Base-by-base conservation (phyloP, 257 asterid species). In the Ilex aquifolium region DNA sequence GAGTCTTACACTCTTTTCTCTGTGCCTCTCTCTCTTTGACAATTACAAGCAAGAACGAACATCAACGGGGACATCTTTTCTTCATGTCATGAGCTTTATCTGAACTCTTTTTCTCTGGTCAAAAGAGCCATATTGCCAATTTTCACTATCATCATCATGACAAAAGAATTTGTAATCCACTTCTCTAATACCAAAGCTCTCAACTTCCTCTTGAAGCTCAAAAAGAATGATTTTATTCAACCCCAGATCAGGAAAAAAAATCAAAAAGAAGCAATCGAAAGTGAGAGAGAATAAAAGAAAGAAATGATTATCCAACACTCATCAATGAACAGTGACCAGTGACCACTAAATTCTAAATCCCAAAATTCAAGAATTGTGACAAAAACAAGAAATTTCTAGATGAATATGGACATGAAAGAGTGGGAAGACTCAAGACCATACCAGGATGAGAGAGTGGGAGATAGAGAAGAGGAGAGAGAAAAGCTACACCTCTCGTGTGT, bases 51-150 rank as follows among this genome's bases (percentile, higher is more conserved):
- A 68, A 66, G 72, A 78, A 64, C 67, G 63, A 74, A 66, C 70
- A 78, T 42, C 77, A 70, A 72, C 61, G 71, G 79, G 63, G 76
- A 73, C 82, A 67, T 70, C 62, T 66, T 72, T 69, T 72, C 78
- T 68, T 66, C 69, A 65, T 55, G 60, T 67, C 32, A 52, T 56
- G 59, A 50, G 63, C 76, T 76, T 79, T 75, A 74, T 61, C 72
- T 78, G 61, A 72, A 69, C 78, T 59, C 76, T 78, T 78, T 78
- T 71, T 65, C 83, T 60, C 72, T 69, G 76, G 84, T 79, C 84
- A 79, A 79, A 79, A 79, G 77, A 74, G 21, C 60, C 74, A 68
- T 31, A 64, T 61, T 62, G 77, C 66, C 65, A 81, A 72, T 71
- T 79, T 72, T 69, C 72, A 53, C 74, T 69, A 75, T 75, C 84